phyloP scores from a whole-genome alignment of 805 yeast genomes.

The Monosporozyma siamensis region DNA sequence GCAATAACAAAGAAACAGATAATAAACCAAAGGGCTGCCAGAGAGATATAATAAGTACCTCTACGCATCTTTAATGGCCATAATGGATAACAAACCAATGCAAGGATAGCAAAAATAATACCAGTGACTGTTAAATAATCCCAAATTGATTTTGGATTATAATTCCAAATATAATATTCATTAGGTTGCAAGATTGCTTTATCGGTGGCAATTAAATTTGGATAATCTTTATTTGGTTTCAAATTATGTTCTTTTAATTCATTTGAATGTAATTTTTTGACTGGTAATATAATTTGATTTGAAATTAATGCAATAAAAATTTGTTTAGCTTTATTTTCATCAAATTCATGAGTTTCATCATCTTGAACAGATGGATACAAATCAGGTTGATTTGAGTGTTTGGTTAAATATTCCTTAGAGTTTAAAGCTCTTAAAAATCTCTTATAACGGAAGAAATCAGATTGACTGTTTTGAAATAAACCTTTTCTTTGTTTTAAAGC shows the following conservation, averaged over 20 bases:
- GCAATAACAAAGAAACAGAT: slow-evolving; percentile 72
- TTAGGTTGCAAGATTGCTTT: slow-evolving; percentile 55
- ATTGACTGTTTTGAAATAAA: slow-evolving; percentile 54
- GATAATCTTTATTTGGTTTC: slow-evolving; percentile 53
- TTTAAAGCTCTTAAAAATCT: slow-evolving; percentile 71
- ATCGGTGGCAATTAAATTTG: slow-evolving; percentile 46
- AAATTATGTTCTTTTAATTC: slow-evolving; percentile 55
- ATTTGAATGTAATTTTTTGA: slow-evolving; percentile 58
- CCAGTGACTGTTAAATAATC: slow-evolving; percentile 33
- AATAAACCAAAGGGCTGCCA: slow-evolving; percentile 63
- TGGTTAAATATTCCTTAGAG: slow-evolving; percentile 57
- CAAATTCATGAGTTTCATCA: slow-evolving; percentile 3
- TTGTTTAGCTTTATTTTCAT: slow-evolving; percentile 39
- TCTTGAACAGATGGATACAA: slow-evolving; percentile 38
- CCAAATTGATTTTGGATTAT: slow-evolving; percentile 50
- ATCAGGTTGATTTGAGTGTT: slow-evolving; percentile 39
- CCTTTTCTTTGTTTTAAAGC: slow-evolving; percentile 79
- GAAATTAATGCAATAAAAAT: slow-evolving; percentile 61
- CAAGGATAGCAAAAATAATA: slow-evolving; percentile 52
- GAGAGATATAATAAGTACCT: slow-evolving; percentile 84
- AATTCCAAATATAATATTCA: slow-evolving; percentile 78
- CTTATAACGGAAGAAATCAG: slow-evolving; percentile 81
- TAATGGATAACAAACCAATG: slow-evolving; percentile 74
- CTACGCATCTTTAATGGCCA: slow-evolving; percentile 89
- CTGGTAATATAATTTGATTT: slow-evolving; percentile 66